phyloP scores from a whole-genome alignment of 192 early-diverging fungal genomes.

The Entomortierella beljakovae region DNA sequence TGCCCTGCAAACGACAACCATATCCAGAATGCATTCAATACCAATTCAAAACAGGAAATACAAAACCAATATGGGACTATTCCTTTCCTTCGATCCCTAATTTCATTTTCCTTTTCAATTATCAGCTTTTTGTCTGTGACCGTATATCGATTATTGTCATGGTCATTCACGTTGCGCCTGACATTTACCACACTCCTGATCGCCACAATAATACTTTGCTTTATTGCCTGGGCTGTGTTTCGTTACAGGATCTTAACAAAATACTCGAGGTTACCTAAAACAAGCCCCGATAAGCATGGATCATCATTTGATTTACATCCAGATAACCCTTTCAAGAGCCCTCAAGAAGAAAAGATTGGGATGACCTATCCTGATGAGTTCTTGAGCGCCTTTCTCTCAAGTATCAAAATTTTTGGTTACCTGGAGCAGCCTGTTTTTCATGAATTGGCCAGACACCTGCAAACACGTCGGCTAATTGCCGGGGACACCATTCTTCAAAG shows the following conservation, averaged over 20 bases:
- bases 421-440: constrained; percentile 96
- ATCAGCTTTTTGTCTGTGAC: constrained; percentile 64
- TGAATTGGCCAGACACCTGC: constrained; percentile 92
- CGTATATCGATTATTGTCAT: constrained; percentile 65
- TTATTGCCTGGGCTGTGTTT: constrained; percentile 66
- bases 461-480: constrained; percentile 77
- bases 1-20: not conserved
- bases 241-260: constrained; percentile 78
- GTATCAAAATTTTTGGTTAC: constrained; percentile 97
- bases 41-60: not conserved
- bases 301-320: constrained; percentile 82
- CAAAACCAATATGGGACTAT: constrained; percentile 9
- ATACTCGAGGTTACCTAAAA: constrained; percentile 77
- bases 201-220: constrained; percentile 41
- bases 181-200: constrained; percentile 69
- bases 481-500: constrained; percentile 80
- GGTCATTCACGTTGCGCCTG: constrained; percentile 72
- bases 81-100: constrained; percentile 26
- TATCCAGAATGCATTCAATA: not conserved
- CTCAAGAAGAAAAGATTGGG: constrained; percentile 66
- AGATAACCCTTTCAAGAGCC: constrained; percentile 59
- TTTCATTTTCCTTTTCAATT: constrained; percentile 52
- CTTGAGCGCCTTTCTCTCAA: constrained; percentile 82
- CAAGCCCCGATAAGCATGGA: constrained; percentile 51
- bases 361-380: constrained; percentile 78